These are phyloP conservation scores for Chlamydomonas schloesseri DNA, from an alignment of 139 green algal species.

Conservation along the genomic window DNA sequence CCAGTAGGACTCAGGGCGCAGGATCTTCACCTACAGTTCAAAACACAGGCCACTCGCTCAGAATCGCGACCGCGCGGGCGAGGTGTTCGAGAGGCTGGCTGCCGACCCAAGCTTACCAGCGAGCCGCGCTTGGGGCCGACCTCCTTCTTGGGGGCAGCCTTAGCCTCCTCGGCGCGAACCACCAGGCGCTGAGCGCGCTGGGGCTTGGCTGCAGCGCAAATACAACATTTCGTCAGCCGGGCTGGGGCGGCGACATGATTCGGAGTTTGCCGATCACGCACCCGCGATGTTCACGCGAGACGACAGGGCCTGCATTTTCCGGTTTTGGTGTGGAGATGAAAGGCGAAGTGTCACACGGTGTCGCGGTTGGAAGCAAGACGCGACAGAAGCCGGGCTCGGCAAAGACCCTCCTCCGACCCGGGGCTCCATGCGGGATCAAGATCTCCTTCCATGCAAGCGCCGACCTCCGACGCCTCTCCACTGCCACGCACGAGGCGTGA, in stretches of 20 bases:
- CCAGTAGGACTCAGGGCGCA: conserved; percentile 99
- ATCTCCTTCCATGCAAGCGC: too few relatives aligned
- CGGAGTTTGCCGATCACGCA: conserved; percentile 15
- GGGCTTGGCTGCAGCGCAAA: conserved; percentile 47
- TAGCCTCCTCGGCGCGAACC: conserved; percentile 58
- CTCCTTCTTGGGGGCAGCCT: conserved; percentile 72
- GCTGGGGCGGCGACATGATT: neutral
- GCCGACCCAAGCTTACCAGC: conserved; percentile 52
- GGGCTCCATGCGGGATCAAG: too few relatives aligned
- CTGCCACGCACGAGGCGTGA: too few relatives aligned
- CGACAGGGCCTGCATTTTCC: conserved; percentile 41
- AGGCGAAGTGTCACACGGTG: conserved; percentile 19
- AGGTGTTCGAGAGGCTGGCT: too few relatives aligned
- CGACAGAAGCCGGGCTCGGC: neutral
- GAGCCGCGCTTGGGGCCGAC: conserved; percentile 89
- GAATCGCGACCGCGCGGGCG: neutral
- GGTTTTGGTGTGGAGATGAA: neutral
- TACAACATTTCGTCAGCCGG: neutral
- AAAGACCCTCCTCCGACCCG: too few relatives aligned
- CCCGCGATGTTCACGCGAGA: conserved; percentile 43
- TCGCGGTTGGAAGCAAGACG: neutral
- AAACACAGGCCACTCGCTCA: neutral
- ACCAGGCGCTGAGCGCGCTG: conserved; percentile 52
- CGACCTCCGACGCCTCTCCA: too few relatives aligned
- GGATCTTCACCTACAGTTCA: conserved; percentile 91